Evolutionary conservation across 2,329 filamentous ascomycete genomes (phyloP).

Genomic region (Tympanopsis confertula): DNA sequence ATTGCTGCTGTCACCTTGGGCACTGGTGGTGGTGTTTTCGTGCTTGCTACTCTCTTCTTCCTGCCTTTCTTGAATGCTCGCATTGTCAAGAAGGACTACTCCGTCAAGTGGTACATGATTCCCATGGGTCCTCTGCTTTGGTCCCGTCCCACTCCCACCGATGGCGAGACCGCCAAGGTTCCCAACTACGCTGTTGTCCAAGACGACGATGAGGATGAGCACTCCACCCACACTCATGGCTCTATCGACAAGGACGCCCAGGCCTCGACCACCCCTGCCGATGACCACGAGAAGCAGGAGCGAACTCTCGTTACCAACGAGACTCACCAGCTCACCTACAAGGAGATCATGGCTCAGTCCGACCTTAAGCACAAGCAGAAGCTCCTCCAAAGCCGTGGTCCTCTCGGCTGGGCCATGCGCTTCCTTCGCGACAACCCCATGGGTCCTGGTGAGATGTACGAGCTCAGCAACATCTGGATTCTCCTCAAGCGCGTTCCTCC

Average conservation of each 20-base stretch:
- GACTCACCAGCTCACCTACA: slow-evolving; percentile 41
- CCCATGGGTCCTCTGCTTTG: slow-evolving; percentile 53
- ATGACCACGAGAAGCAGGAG: slow-evolving; percentile 11
- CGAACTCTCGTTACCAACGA: slow-evolving; percentile 30
- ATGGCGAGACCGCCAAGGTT: slow-evolving; percentile 42
- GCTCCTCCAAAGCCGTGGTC: slow-evolving; percentile 49
- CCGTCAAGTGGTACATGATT: slow-evolving; percentile 51
- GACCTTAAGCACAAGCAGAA: slow-evolving; percentile 48
- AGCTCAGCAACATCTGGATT: slow-evolving; percentile 57
- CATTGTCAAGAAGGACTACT: slow-evolving; percentile 58
- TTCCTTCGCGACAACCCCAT: slow-evolving; percentile 63
- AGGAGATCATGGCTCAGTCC: slow-evolving; percentile 45
- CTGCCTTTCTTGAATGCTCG: slow-evolving; percentile 57
- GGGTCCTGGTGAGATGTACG: slow-evolving; percentile 63
- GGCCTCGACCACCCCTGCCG: slow-evolving; percentile 11
- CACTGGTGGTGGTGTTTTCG: slow-evolving; percentile 43
- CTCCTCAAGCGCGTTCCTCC: slow-evolving; percentile 58
- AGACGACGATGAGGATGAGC: slow-evolving; percentile 38
- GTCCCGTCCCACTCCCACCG: slow-evolving; percentile 40
- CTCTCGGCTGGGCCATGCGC: slow-evolving; percentile 76
- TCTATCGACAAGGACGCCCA: slow-evolving; percentile 15
- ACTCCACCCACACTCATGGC: slow-evolving; percentile 16
- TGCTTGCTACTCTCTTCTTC: slow-evolving; percentile 59
- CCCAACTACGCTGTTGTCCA: slow-evolving; percentile 72
- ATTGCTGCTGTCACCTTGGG: slow-evolving; percentile 57